These are phyloP conservation scores for Ophiognomonia clavigignenti-juglandacearum DNA, from an alignment of 2,329 filamentous ascomycete genomes.

Conservation along the genomic window DNA sequence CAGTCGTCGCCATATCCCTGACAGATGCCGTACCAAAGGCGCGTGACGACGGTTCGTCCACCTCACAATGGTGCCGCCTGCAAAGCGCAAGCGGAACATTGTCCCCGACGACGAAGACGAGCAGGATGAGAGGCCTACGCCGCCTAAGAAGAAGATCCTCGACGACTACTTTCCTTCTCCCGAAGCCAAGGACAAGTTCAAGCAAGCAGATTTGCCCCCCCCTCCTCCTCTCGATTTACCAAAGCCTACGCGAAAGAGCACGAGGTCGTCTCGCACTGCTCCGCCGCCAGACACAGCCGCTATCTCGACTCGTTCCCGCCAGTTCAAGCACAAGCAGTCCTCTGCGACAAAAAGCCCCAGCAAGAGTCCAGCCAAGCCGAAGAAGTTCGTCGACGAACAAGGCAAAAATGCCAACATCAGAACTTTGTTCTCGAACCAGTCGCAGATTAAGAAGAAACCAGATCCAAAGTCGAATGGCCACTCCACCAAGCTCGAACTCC, in stretches of 20 bases:
- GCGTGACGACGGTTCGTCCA: conserved; percentile 26
- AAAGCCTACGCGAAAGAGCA: conserved; percentile 35
- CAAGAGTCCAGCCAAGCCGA: conserved; percentile 37
- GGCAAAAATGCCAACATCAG: conserved; percentile 52
- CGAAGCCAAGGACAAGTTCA: conserved; percentile 29
- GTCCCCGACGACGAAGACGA: conserved; percentile 47
- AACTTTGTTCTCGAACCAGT: conserved; percentile 58
- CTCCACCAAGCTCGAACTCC: conserved; percentile 18
- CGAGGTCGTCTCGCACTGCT: conserved; percentile 16
- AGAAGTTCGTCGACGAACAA: conserved; percentile 41
- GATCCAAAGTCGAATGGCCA: conserved; percentile 25
- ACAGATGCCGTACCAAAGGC: conserved; percentile 12
- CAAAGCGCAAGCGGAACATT: conserved; percentile 54
- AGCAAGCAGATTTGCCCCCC: conserved; percentile 21
- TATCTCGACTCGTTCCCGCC: conserved; percentile 21
- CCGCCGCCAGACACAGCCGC: conserved; percentile 9
- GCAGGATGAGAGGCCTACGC: conserved; percentile 29
- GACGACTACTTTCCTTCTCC: conserved; percentile 53
- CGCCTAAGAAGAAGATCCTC: conserved; percentile 37
- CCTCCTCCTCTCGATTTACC: conserved; percentile 33
- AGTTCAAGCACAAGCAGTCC: conserved; percentile 18
- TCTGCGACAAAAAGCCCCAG: conserved; percentile 32
- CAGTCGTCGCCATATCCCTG: no score
- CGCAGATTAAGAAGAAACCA: conserved; percentile 41
- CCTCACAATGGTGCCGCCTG: conserved; percentile 48